These are phyloP conservation scores for Calycina marina DNA, from an alignment of 2,329 filamentous ascomycete genomes.

Conservation along the genomic window DNA sequence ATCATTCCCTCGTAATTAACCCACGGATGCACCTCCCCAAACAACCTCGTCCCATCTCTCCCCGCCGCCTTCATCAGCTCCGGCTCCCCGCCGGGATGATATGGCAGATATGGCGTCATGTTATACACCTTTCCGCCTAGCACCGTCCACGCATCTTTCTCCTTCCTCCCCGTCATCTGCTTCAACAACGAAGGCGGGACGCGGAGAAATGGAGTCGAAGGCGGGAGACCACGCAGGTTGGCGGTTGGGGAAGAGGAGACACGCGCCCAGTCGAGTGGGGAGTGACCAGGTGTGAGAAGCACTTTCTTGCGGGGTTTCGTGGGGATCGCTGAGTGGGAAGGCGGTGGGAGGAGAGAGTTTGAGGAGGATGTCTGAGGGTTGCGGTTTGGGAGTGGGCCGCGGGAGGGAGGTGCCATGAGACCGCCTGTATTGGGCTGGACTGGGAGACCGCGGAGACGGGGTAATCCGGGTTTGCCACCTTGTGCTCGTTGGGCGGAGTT, in stretches of 20 bases:
- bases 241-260: conserved; percentile 46
- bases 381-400: conserved; percentile 28
- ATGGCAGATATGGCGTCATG: conserved; percentile 75
- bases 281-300: conserved; percentile 76
- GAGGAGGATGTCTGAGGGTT: conserved; percentile 23
- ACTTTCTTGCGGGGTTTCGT: conserved; percentile 54
- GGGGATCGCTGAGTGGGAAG: conserved; percentile 25
- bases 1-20: conserved; percentile 62
- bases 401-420: conserved; percentile 16
- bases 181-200: conserved; percentile 75
- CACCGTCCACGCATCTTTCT: conserved; percentile 79
- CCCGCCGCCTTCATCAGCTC: conserved; percentile 53
- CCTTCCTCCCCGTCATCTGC: conserved; percentile 65
- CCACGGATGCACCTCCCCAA: conserved; percentile 55
- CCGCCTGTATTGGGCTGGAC: conserved; percentile 8
- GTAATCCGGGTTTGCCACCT: conserved; percentile 9
- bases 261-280: conserved; percentile 89
- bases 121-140: conserved; percentile 91
- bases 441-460: conserved; percentile 10
- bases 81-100: conserved; percentile 75
- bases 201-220: conserved; percentile 42
- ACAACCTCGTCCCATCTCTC: conserved; percentile 46
- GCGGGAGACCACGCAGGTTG: conserved; percentile 50
- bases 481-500: conserved; percentile 38
- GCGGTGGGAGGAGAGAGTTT: conserved; percentile 34